Evolutionary conservation across 208 protist species (phyloP).

Genomic region (Trypanosoma theileri): DNA sequence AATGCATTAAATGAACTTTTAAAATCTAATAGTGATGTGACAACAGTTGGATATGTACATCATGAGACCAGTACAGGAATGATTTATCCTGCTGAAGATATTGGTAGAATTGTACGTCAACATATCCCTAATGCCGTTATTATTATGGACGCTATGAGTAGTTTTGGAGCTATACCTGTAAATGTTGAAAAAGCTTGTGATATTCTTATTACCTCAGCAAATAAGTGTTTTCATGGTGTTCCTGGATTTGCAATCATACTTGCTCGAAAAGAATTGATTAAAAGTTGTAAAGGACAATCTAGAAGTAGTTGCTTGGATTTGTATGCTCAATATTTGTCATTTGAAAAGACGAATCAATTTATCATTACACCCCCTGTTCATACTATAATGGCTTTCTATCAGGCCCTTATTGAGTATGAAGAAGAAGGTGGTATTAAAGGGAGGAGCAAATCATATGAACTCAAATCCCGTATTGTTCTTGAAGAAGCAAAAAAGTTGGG

Average conservation of each 20-base stretch:
- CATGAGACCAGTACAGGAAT: constrained; percentile 91
- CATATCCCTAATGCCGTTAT: constrained; percentile 56
- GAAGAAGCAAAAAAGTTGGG: constrained; percentile 65
- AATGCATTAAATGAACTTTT: constrained; percentile 45
- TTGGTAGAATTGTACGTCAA: constrained; percentile 52
- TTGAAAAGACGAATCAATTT: constrained; percentile 77
- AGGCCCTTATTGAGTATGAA: constrained; percentile 75
- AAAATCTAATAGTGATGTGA: constrained; percentile 51
- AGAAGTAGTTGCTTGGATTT: constrained; percentile 74
- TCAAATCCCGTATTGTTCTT: constrained; percentile 55
- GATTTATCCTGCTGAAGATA: constrained; percentile 77
- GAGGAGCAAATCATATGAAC: constrained; percentile 47
- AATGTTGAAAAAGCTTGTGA: constrained; percentile 62
- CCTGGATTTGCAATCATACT: constrained; percentile 83
- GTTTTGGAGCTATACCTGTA: constrained; percentile 76
- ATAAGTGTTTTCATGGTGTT: constrained; percentile 91
- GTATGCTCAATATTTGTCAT: constrained; percentile 51
- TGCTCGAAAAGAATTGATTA: constrained; percentile 41
- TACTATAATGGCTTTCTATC: constrained; percentile 74
- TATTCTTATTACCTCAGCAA: constrained; percentile 71
- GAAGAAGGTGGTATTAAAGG: constrained; percentile 63
- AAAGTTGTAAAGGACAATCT: constrained; percentile 50
- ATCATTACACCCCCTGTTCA: constrained; percentile 83
- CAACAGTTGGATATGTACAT: constrained; percentile 81
- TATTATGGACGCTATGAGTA: constrained; percentile 85